Evolutionary conservation across 495 filamentous ascomycete species (phyloP).

Genomic region (Penicillium coprophilum): DNA sequence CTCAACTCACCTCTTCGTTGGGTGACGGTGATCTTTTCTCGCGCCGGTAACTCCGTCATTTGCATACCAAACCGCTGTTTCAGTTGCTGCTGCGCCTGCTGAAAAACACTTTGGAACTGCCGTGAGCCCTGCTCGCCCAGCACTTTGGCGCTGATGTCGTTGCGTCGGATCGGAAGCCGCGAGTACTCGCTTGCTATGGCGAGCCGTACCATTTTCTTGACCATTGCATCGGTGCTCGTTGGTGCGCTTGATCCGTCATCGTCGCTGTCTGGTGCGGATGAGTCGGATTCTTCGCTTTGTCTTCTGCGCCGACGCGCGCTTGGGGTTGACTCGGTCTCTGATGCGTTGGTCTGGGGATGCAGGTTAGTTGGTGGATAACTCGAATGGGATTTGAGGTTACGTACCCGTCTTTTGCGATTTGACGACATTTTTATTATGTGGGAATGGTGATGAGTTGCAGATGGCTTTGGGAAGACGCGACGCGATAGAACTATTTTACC

Average conservation of each 20-base stretch:
- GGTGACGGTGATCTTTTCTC: conserved; percentile 73
- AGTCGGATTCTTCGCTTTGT: conserved; percentile 13
- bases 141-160: conserved; percentile 74
- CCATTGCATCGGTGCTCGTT: conserved; percentile 60
- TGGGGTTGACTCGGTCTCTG: conserved; percentile 5
- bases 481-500: conserved; percentile 25
- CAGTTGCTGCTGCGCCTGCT: conserved; percentile 64
- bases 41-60: conserved; percentile 73
- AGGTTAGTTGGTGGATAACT: not conserved
- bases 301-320: conserved; percentile 20
- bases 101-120: conserved; percentile 69
- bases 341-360: conserved; percentile 5
- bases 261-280: conserved; percentile 21
- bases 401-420: conserved; percentile 42
- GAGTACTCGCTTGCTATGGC: conserved; percentile 86
- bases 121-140: conserved; percentile 42
- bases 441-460: not conserved
- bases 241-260: conserved; percentile 31
- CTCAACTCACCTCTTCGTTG: conserved; percentile 67
- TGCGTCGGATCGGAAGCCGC: conserved; percentile 70
- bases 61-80: conserved; percentile 77
- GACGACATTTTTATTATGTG: conserved; percentile 30
- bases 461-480: conserved; percentile 13
- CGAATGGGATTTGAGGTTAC: conserved; percentile 5
- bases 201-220: conserved; percentile 89